A percentile compares a stretch with the other conserved stretches of the same genome.
Evolutionary conservation across 352 stramenopile species (phyloP).

Genomic region (Pythium pyrilobum): DNA sequence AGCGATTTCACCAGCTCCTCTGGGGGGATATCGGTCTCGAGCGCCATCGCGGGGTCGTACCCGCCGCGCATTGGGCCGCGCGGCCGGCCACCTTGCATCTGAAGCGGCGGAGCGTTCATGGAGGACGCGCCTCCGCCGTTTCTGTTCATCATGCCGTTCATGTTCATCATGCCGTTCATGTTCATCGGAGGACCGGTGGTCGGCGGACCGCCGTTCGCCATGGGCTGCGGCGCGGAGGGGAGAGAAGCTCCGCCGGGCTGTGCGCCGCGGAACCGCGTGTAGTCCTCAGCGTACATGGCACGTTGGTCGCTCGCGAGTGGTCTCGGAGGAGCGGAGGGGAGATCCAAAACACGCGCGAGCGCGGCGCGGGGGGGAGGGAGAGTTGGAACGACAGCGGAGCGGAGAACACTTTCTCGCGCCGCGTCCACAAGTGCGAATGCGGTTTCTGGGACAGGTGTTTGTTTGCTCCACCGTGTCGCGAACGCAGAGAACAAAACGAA

Average conservation of each 20-base stretch:
- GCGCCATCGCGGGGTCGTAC: neutral
- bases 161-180: neutral
- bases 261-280: constrained; percentile 1
- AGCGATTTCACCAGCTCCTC: constrained; percentile 17
- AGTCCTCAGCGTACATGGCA: constrained; percentile 7
- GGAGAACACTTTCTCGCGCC: neutral
- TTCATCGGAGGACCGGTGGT: no score
- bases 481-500: constrained; percentile 7
- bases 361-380: neutral
- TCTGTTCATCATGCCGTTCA: neutral
- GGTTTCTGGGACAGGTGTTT: neutral
- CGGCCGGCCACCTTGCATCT: constrained; percentile 2
- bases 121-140: neutral
- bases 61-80: neutral
- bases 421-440: neutral
- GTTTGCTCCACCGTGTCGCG: neutral
- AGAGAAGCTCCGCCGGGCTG: neutral
- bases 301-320: neutral
- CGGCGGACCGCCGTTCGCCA: neutral
- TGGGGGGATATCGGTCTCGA: constrained; percentile 4
- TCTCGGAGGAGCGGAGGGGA: neutral
- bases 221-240: neutral
- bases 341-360: no score
- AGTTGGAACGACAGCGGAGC: no score
- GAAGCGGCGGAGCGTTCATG: neutral